phyloP scores from a whole-genome alignment of 2,329 filamentous ascomycete species.

The Talaromyces atroroseus region DNA sequence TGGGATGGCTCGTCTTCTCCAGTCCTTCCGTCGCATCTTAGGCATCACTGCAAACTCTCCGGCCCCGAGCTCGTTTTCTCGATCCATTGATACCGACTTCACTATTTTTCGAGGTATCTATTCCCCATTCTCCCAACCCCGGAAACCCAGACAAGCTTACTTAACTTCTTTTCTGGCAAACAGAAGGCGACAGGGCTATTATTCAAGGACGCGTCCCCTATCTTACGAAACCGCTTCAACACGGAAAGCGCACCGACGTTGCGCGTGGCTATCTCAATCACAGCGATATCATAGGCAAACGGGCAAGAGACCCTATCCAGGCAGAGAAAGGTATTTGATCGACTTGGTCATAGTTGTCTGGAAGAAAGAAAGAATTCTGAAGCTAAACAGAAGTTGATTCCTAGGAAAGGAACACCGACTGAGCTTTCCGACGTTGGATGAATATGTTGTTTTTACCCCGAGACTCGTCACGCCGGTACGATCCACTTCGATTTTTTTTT shows the following conservation, averaged over 20 bases:
- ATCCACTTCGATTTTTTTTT: conserved; percentile 27
- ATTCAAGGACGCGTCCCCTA: conserved; percentile 34
- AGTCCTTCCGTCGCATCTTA: conserved; percentile 26
- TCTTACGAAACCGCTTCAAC: conserved; percentile 39
- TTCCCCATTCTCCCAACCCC: neutral
- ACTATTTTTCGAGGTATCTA: conserved; percentile 31
- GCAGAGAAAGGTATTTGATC: conserved; percentile 45
- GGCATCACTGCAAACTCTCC: conserved; percentile 16
- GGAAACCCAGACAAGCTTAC: neutral
- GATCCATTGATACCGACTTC: conserved; percentile 35
- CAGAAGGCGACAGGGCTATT: conserved; percentile 42
- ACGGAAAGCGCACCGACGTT: conserved; percentile 31
- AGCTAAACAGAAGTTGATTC: neutral
- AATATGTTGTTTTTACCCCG: conserved; percentile 64
- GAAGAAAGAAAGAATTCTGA: conserved; percentile 5
- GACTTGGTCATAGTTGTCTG: neutral
- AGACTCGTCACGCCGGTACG: conserved; percentile 69
- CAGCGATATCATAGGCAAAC: conserved; percentile 59
- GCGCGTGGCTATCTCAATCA: conserved; percentile 37
- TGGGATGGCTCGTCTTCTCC: conserved; percentile 32
- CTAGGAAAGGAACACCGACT: conserved; percentile 50
- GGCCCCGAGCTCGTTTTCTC: conserved; percentile 15
- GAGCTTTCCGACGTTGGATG: conserved; percentile 62
- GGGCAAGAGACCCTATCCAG: conserved; percentile 53
- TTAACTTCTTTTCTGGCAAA: neutral